A percentile compares a stretch with the other conserved stretches of the same genome.
These are phyloP conservation scores for Gloeopeniophorella convolvens DNA, from an alignment of 768 basidiomycete species.

Conservation along the genomic window DNA sequence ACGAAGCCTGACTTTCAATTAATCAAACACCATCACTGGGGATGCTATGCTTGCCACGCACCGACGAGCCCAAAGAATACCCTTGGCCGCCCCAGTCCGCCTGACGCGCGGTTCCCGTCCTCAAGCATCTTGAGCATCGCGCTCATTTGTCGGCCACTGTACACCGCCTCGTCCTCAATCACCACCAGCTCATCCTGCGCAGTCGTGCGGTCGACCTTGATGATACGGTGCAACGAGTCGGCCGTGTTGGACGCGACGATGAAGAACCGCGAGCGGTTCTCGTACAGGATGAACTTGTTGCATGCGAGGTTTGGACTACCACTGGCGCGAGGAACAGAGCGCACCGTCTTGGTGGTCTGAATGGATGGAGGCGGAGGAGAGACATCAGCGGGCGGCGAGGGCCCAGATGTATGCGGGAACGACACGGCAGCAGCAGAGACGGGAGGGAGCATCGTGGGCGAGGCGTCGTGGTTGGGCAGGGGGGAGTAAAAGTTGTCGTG, in stretches of 20 bases:
- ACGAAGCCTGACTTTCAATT: conserved; percentile 87
- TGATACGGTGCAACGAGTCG: conserved; percentile 82
- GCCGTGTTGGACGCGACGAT: conserved; percentile 87
- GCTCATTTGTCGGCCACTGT: conserved; percentile 85
- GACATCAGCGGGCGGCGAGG: too few species aligned
- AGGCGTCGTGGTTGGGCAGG: too few species aligned
- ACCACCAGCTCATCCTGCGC: conserved; percentile 67
- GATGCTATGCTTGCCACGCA: too few species aligned
- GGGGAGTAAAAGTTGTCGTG: too few species aligned
- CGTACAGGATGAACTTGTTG: conserved; percentile 91
- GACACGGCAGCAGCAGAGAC: neutral
- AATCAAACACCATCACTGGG: too few species aligned
- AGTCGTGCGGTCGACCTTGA: conserved; percentile 91
- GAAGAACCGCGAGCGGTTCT: conserved; percentile 87
- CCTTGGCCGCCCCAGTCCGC: conserved; percentile 75
- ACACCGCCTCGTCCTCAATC: conserved; percentile 83
- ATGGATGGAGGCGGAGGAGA: too few species aligned
- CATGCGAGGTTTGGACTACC: conserved; percentile 24
- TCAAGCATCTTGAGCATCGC: conserved; percentile 92
- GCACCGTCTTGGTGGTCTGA: too few species aligned
- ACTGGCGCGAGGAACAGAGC: neutral
- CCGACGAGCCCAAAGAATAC: conserved; percentile 82
- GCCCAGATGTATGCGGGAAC: neutral
- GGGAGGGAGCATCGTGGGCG: too few species aligned
- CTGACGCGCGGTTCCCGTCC: conserved; percentile 85